These are phyloP conservation scores for Ramaria sp. DNA, from an alignment of 768 basidiomycete genomes.

Conservation along the genomic window DNA sequence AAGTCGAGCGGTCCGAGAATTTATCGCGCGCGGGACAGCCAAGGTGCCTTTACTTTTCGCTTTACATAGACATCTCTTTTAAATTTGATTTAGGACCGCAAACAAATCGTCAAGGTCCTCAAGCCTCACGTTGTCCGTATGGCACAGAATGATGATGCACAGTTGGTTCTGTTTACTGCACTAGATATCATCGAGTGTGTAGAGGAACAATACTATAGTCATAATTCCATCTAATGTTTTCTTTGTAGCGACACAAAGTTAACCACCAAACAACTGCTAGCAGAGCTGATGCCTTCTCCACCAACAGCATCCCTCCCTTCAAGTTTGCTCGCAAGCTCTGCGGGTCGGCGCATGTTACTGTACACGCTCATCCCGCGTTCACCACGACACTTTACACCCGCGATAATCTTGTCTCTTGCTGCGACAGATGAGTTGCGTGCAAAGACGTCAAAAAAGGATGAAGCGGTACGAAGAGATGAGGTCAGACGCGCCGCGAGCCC, in stretches of 20 bases:
- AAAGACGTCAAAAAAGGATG: conserved; percentile 79
- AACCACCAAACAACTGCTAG: conserved; percentile 65
- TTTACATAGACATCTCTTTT: neutral
- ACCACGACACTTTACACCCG: conserved; percentile 80
- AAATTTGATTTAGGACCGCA: conserved; percentile 54
- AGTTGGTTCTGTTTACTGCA: conserved; percentile 81
- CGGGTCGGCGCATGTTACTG: conserved; percentile 68
- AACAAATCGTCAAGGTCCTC: conserved; percentile 80
- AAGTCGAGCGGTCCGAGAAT: conserved; percentile 74
- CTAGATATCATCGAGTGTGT: conserved; percentile 83
- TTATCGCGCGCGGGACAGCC: conserved; percentile 71
- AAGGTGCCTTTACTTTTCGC: conserved; percentile 39
- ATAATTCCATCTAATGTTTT: neutral
- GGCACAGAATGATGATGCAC: conserved; percentile 83
- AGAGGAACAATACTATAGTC: neutral
- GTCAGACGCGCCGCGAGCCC: conserved; percentile 64
- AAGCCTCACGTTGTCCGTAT: conserved; percentile 87
- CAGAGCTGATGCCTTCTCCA: conserved; percentile 34
- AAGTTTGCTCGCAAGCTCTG: conserved; percentile 37
- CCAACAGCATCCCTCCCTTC: conserved; percentile 34
- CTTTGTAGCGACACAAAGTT: conserved; percentile 77
- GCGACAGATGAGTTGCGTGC: conserved; percentile 61
- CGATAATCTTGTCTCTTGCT: conserved; percentile 57
- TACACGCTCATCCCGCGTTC: conserved; percentile 78
- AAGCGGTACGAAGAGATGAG: conserved; percentile 51